Conservation (phyloP, 2,329 filamentous ascomycete species). For the Fusarium bactridioides region DNA sequence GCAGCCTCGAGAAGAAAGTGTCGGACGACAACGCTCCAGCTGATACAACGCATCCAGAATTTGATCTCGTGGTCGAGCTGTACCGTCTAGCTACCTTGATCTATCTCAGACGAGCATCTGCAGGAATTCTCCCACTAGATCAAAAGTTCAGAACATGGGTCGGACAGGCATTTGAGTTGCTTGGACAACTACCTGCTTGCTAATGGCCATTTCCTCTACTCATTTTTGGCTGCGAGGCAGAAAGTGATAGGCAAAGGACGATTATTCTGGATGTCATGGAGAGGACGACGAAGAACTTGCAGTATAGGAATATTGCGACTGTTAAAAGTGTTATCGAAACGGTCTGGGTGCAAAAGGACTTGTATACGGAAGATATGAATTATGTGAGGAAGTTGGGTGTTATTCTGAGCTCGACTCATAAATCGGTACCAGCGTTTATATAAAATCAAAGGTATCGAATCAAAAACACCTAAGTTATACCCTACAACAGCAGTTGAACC, state of each 20-base stretch:
- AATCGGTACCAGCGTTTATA: slow-evolving; percentile 13
- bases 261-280: slow-evolving; percentile 38
- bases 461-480: fast-evolving
- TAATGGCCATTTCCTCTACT: slow-evolving; percentile 36
- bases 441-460: neutral
- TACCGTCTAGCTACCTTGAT: slow-evolving; percentile 42
- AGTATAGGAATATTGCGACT: slow-evolving; percentile 32
- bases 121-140: slow-evolving; percentile 4
- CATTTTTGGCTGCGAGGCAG: slow-evolving; percentile 39
- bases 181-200: slow-evolving; percentile 31
- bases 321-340: slow-evolving; percentile 38
- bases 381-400: slow-evolving; percentile 14
- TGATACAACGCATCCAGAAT: neutral
- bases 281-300: slow-evolving; percentile 27
- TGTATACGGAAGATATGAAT: slow-evolving; percentile 16
- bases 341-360: slow-evolving; percentile 48
- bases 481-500: fast-evolving
- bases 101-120: slow-evolving; percentile 42
- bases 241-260: slow-evolving; percentile 27
- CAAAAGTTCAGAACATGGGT: slow-evolving; percentile 24
- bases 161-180: slow-evolving; percentile 38
- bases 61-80: slow-evolving; percentile 23
- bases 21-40: fast-evolving
- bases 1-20: fast-evolving
- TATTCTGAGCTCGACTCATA: slow-evolving; percentile 21